phyloP scores from a whole-genome alignment of 2,329 filamentous ascomycete genomes.

The Penicillium frequentans region DNA sequence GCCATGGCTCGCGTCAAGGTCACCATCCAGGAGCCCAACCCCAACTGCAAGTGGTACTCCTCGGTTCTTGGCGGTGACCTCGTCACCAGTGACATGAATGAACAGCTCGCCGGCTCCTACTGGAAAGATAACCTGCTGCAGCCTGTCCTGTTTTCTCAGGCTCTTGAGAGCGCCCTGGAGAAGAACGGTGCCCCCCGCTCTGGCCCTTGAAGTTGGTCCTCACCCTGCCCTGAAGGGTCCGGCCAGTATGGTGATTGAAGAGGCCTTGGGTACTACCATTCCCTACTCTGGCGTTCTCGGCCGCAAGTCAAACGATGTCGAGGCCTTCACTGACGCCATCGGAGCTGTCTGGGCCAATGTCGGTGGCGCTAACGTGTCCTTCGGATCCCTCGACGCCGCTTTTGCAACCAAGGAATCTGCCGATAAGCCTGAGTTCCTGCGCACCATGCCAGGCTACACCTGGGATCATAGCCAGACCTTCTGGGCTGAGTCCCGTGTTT shows the following conservation, averaged over 20 bases:
- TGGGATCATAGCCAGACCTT: constrained; percentile 48
- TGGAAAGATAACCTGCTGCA: constrained; percentile 38
- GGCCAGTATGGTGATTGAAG: not conserved
- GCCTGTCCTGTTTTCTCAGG: constrained; percentile 34
- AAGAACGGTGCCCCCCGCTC: constrained; percentile 9
- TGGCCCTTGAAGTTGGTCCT: constrained; percentile 31
- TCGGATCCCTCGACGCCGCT: not conserved
- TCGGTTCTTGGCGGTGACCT: constrained; percentile 7
- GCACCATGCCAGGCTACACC: constrained; percentile 42
- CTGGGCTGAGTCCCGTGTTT: constrained; percentile 46
- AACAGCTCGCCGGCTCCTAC: constrained; percentile 20
- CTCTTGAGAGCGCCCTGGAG: constrained; percentile 14
- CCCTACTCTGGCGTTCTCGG: not conserved
- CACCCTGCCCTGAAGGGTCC: constrained; percentile 33
- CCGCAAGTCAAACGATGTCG: not conserved
- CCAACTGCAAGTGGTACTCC: constrained; percentile 6
- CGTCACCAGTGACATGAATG: not conserved
- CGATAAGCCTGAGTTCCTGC: not conserved
- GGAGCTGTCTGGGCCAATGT: not conserved
- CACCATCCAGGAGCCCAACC: not conserved
- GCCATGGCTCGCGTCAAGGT: not conserved
- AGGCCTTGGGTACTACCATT: not conserved
- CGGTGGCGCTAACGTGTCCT: not conserved
- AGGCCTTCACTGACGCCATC: not conserved
- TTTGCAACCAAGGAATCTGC: not conserved